Conservation (phyloP, 768 basidiomycete species). For the Collybia nuda region DNA sequence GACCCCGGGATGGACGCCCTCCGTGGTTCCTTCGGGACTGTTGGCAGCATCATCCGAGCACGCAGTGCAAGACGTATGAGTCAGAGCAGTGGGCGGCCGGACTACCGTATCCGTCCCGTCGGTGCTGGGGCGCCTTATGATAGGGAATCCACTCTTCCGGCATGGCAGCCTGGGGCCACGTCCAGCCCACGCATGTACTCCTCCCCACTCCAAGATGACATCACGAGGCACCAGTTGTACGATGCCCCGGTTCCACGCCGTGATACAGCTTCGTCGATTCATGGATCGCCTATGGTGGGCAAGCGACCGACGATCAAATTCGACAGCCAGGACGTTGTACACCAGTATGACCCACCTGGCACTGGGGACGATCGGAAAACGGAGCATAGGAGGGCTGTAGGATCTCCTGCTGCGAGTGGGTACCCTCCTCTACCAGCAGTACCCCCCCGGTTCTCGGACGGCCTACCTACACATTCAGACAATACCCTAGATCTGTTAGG, state of each 20-base stretch:
- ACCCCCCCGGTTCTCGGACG: slow-evolving; percentile 15
- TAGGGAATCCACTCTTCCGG: slow-evolving; percentile 19
- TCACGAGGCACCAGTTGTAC: slow-evolving; percentile 83
- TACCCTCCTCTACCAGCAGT: slow-evolving; percentile 37
- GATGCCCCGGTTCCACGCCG: slow-evolving; percentile 76
- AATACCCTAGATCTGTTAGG: slow-evolving; percentile 25
- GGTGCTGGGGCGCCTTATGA: slow-evolving; percentile 35
- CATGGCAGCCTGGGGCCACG: slow-evolving; percentile 3
- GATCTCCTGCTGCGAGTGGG: slow-evolving; percentile 23
- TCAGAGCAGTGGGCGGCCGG: slow-evolving; percentile 37
- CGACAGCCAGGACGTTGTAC: slow-evolving; percentile 68
- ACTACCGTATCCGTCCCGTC: slow-evolving; percentile 33
- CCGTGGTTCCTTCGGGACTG: slow-evolving; percentile 86
- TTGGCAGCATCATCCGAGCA: slow-evolving; percentile 87
- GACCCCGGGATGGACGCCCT: slow-evolving; percentile 94
- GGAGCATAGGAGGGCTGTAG: slow-evolving; percentile 42
- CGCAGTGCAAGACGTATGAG: slow-evolving; percentile 53
- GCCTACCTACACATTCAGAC: slow-evolving; percentile 13
- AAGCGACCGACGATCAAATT: slow-evolving; percentile 76
- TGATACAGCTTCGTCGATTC: slow-evolving; percentile 34
- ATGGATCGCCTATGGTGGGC: slow-evolving; percentile 27
- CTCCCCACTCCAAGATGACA: slow-evolving; percentile 34
- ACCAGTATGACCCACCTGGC: slow-evolving; percentile 68
- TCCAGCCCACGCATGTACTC: slow-evolving; percentile 1
- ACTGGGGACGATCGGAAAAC: slow-evolving; percentile 41